Evolutionary conservation across 1,284 basidiomycete species (phyloP).

Genomic region (Moesziomyces globuligerus): DNA sequence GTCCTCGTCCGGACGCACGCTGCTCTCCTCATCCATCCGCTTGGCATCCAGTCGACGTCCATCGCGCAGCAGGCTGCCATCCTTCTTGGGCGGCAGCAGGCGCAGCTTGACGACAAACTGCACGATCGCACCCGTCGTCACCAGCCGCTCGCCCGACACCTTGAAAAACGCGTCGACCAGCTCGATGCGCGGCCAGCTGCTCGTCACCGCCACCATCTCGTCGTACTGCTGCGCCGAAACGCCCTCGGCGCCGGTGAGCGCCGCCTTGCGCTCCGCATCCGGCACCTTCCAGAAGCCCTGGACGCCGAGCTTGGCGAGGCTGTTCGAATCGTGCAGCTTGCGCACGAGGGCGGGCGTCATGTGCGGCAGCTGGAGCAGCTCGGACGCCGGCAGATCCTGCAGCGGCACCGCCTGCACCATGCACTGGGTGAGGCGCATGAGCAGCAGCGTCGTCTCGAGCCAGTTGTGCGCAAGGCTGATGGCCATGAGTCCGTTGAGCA

Average conservation of each 20-base stretch:
- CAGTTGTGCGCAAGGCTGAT: conserved; percentile 89
- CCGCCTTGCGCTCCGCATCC: conserved; percentile 69
- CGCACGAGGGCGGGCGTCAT: conserved; percentile 45
- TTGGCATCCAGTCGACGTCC: conserved; percentile 53
- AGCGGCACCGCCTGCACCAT: conserved; percentile 81
- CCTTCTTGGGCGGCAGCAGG: conserved; percentile 72
- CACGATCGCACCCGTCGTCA: conserved; percentile 89
- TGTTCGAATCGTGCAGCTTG: conserved; percentile 35
- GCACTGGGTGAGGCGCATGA: conserved; percentile 85
- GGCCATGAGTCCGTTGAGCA: conserved; percentile 83
- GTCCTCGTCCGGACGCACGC: conserved; percentile 59
- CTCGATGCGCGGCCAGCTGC: conserved; percentile 82
- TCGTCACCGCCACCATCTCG: conserved; percentile 77
- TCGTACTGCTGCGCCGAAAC: conserved; percentile 67
- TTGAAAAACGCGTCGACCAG: conserved; percentile 87
- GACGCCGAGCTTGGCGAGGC: conserved; percentile 50
- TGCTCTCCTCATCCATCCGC: conserved; percentile 67
- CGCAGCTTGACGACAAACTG: conserved; percentile 85
- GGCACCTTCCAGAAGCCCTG: conserved; percentile 65
- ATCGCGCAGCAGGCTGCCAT: conserved; percentile 53
- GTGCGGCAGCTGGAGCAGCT: conserved; percentile 63
- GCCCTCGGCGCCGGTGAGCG: conserved; percentile 42
- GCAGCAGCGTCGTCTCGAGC: conserved; percentile 81
- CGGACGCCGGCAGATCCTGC: conserved; percentile 39
- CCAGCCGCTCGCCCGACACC: conserved; percentile 82